Evolutionary conservation across 2,329 filamentous ascomycete genomes (phyloP).

Genomic region (Hymenoscyphus scutula): DNA sequence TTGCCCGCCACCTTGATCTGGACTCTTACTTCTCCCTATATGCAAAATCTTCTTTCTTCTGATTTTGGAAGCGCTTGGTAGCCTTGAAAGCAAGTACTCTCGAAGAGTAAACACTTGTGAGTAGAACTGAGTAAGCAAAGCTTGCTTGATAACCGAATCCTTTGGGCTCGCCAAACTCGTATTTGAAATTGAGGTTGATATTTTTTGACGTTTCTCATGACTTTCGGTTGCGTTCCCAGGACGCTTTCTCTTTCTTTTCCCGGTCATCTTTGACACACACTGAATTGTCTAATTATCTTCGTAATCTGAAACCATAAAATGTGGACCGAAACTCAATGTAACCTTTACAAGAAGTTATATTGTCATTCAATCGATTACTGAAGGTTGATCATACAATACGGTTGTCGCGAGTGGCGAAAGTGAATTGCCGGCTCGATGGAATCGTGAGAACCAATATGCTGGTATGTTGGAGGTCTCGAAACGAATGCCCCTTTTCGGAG

Average conservation of each 20-base stretch:
- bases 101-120: slow-evolving; percentile 63
- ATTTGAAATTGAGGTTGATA: slow-evolving; percentile 10
- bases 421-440: background rate
- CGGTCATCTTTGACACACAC: slow-evolving; percentile 35
- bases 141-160: slow-evolving; percentile 46
- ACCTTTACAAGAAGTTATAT: background rate
- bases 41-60: slow-evolving; percentile 55
- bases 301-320: background rate
- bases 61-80: slow-evolving; percentile 65
- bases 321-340: background rate
- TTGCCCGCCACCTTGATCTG: slow-evolving; percentile 14
- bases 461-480: background rate
- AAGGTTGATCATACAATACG: background rate
- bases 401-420: background rate
- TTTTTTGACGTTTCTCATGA: slow-evolving; percentile 33
- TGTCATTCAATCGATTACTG: background rate
- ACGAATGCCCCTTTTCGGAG: background rate
- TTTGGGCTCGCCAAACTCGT: background rate
- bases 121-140: slow-evolving; percentile 69
- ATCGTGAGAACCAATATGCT: background rate
- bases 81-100: slow-evolving; percentile 63
- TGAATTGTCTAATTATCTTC: background rate
- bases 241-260: slow-evolving; percentile 42
- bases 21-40: slow-evolving; percentile 31
- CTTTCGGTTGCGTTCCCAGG: slow-evolving; percentile 19